Percentiles rank a stretch among this genome's conserved stretches.
These are phyloP conservation scores for Metschnikowia vanudenii DNA, from an alignment of 805 yeast genomes.

Conservation along the genomic window DNA sequence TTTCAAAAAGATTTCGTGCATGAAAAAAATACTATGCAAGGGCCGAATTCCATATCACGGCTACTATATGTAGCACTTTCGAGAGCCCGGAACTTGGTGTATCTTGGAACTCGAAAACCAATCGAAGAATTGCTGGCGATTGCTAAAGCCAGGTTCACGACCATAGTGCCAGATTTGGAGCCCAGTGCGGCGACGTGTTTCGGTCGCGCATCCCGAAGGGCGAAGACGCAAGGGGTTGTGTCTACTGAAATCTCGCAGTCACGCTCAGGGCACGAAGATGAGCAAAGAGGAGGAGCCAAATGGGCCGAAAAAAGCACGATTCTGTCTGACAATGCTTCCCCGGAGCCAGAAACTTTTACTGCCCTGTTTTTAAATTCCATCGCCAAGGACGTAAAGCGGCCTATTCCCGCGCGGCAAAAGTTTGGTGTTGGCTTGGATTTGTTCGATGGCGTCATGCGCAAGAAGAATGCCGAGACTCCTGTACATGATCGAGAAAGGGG, in stretches of 20 bases:
- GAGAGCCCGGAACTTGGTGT: conserved; percentile 52
- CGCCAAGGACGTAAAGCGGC: conserved; percentile 7
- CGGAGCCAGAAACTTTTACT: not conserved
- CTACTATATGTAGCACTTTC: conserved; percentile 66
- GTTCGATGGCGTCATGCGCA: conserved; percentile 3
- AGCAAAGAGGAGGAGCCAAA: too few relatives aligned
- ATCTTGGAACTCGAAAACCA: conserved; percentile 25
- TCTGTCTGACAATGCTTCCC: not conserved
- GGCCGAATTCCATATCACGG: conserved; percentile 20
- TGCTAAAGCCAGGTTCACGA: conserved; percentile 5
- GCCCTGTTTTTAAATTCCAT: not conserved
- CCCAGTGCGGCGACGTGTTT: not conserved
- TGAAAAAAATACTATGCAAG: not conserved
- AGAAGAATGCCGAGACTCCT: not conserved
- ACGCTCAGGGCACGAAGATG: not conserved
- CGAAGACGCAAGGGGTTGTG: not conserved
- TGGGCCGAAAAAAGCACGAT: not conserved
- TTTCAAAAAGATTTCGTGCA: not conserved
- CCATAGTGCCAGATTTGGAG: conserved; percentile 8
- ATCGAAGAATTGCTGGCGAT: conserved; percentile 5
- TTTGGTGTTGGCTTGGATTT: not conserved
- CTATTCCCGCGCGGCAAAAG: conserved; percentile 6
- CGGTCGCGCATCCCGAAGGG: not conserved
- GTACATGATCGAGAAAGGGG: not conserved
- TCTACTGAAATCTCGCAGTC: not conserved